phyloP scores from a whole-genome alignment of 1,284 basidiomycete species.

The Polyporus tsugae region DNA sequence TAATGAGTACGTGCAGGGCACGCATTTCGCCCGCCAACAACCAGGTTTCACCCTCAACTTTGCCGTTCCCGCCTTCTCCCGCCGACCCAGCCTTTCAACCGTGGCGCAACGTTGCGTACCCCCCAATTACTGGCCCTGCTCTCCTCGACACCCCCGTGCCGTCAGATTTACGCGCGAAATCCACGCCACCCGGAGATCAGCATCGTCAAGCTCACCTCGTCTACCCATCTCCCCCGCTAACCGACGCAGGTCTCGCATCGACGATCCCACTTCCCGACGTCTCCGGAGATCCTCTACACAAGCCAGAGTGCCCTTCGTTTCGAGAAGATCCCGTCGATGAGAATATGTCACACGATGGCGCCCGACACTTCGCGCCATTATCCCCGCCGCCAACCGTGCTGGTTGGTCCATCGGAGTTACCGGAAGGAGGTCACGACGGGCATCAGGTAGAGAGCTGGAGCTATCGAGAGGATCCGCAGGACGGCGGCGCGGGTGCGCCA shows the following conservation, averaged over 20 bases:
- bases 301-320: constrained; percentile 14
- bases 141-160: constrained; percentile 7
- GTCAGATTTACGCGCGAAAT: constrained; percentile 25
- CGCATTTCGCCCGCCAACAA: constrained; percentile 24
- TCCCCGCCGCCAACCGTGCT: constrained; percentile 36
- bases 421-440: constrained; percentile 12
- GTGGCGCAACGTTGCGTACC: constrained; percentile 27
- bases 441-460: constrained; percentile 30
- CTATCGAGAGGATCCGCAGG: constrained; percentile 26
- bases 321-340: constrained; percentile 20
- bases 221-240: constrained; percentile 39
- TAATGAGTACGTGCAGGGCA: constrained; percentile 39
- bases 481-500: constrained; percentile 17
- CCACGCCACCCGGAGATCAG: constrained; percentile 29
- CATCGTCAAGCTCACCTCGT: constrained; percentile 20
- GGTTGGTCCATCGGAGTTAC: constrained; percentile 32
- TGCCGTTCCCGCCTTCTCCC: constrained; percentile 20
- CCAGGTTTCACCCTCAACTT: constrained; percentile 22
- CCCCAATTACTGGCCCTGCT: constrained; percentile 8
- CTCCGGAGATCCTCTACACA: constrained; percentile 15
- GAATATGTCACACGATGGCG: constrained; percentile 36
- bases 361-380: constrained; percentile 29
- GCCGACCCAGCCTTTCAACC: constrained; percentile 14
- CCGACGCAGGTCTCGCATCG: constrained; percentile 34
- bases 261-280: constrained; percentile 36